Base-by-base conservation (phyloP, 495 filamentous ascomycete genomes). In the Acidiella bohemica region DNA sequence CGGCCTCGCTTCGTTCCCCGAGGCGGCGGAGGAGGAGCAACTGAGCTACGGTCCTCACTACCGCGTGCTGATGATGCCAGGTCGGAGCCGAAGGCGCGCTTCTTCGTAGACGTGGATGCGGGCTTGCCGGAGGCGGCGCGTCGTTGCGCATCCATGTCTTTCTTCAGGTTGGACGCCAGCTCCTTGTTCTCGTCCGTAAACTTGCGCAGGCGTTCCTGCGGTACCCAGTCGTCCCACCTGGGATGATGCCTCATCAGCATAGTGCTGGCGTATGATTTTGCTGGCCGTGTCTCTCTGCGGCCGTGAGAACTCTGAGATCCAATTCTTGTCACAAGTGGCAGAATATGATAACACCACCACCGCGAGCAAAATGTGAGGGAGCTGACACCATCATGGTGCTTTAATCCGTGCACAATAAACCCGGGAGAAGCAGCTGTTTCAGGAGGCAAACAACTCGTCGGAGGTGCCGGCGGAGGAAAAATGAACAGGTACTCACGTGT, bases 161-260 rank as follows among this genome's bases (percentile, higher is more conserved):
- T 63, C 39, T 73, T 67, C 0, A 84, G 67, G 51, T 75, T 71
- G 29, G 61, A 55, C n/a, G 85, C 84, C 6, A 93, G 71, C 47
- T 84, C 81, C 53, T 80, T 78, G 59, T 96, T 95, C 63, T 96
- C 90, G 26, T 93, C 84, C 25, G 76, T 93, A 60, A 84, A 78
- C 66, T 95, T 95, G 42, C 88, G 78, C 11, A 97, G 76, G 39
- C 90, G 84, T 59, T 96, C 90, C 59, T 88, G 77, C 7, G 83
- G 76, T 27, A 96, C 90, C 86, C 88, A 96, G 67, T 97, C 90
- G 65, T 97, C 90, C 90, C 90, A 97, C 32, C 81, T 84, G 49
- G 5, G 27, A 18, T 32, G 25, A n/a, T n/a, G n/a, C n/a, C n/a
- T n/a, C n/a, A n/a, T n/a, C n/a, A n/a, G n/a, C n/a, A n/a, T n/a